Conservation (phyloP, 2,329 filamentous ascomycete genomes). For the Fusarium sterilihyphosum region DNA sequence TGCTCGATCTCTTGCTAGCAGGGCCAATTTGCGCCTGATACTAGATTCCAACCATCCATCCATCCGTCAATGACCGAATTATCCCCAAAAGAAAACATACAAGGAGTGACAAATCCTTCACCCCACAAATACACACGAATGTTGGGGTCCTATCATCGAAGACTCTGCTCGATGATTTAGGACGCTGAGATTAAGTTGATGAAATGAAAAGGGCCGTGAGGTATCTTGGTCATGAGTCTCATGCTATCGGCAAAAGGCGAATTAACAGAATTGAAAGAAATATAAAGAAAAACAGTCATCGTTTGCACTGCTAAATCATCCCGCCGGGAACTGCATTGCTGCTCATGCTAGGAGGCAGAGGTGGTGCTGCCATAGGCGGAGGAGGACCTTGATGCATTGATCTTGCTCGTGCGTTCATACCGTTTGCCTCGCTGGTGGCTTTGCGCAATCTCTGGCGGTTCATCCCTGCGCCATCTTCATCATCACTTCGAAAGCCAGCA, state of each 20-base stretch:
- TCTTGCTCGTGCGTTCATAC: slow-evolving; percentile 45
- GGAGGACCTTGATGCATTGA: slow-evolving; percentile 41
- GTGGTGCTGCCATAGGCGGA: slow-evolving; percentile 41
- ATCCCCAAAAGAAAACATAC: slow-evolving; percentile 27
- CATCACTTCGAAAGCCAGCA: slow-evolving; percentile 50
- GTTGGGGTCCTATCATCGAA: not conserved
- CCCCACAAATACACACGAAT: slow-evolving; percentile 27
- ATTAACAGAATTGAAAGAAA: slow-evolving; percentile 30
- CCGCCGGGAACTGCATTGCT: slow-evolving; percentile 53
- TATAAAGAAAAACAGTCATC: slow-evolving; percentile 11
- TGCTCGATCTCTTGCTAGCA: slow-evolving; percentile 45
- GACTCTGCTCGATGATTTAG: not conserved
- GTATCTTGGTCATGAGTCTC: slow-evolving; percentile 39
- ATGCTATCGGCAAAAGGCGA: slow-evolving; percentile 15
- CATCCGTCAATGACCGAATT: slow-evolving; percentile 23
- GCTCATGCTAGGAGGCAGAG: slow-evolving; percentile 43
- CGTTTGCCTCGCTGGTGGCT: slow-evolving; percentile 53
- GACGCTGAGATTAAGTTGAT: slow-evolving; percentile 24
- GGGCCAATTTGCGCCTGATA: slow-evolving; percentile 35
- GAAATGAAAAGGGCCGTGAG: slow-evolving; percentile 30
- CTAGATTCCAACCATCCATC: slow-evolving; percentile 32
- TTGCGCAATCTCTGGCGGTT: slow-evolving; percentile 56
- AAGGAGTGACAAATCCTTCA: slow-evolving; percentile 19
- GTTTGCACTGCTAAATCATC: slow-evolving; percentile 53
- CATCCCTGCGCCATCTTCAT: slow-evolving; percentile 50